A percentile compares a stretch with the other conserved stretches of the same genome.
phyloP scores from a whole-genome alignment of 805 yeast genomes.

The Diddensiella transvaalensis region DNA sequence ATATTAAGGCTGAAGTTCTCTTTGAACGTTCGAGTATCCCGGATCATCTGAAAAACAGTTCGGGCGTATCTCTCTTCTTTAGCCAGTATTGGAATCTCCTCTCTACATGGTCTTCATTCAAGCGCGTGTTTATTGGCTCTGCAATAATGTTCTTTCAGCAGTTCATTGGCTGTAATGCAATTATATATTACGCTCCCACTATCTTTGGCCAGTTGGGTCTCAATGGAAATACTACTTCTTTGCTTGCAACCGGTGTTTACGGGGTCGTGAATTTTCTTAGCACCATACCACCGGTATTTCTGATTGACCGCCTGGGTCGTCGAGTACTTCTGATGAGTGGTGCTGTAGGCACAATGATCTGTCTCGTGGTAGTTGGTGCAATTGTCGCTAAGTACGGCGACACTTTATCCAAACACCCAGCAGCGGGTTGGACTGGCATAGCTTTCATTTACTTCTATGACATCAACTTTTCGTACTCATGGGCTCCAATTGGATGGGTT shows the following conservation, averaged over 20 bases:
- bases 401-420: slow-evolving; percentile 22
- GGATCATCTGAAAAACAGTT: slow-evolving; percentile 14
- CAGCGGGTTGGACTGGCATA: slow-evolving; percentile 8
- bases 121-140: slow-evolving; percentile 32
- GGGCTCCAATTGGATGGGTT: slow-evolving; percentile 11
- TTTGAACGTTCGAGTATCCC: slow-evolving; percentile 23
- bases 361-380: slow-evolving; percentile 51
- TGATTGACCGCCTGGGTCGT: slow-evolving; percentile 52
- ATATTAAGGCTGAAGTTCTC: slow-evolving; percentile 26
- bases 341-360: slow-evolving; percentile 36
- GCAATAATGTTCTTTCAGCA: slow-evolving; percentile 30
- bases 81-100: slow-evolving; percentile 13
- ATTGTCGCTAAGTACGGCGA: slow-evolving; percentile 41
- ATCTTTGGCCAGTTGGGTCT: slow-evolving; percentile 49
- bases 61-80: slow-evolving; percentile 12
- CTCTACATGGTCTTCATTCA: slow-evolving; percentile 10
- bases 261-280: slow-evolving; percentile 46
- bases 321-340: slow-evolving; percentile 54
- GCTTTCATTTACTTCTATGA: slow-evolving; percentile 3
- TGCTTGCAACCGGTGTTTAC: slow-evolving; percentile 49
- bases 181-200: slow-evolving; percentile 48
- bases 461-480: slow-evolving; percentile 6
- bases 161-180: slow-evolving; percentile 13
- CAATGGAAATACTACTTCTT: slow-evolving; percentile 41
- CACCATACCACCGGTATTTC: slow-evolving; percentile 51